A percentile compares a stretch with the other conserved stretches of the same genome.
Evolutionary conservation across 2,329 filamentous ascomycete genomes (phyloP).

Genomic region (Curvularia verruculosa): DNA sequence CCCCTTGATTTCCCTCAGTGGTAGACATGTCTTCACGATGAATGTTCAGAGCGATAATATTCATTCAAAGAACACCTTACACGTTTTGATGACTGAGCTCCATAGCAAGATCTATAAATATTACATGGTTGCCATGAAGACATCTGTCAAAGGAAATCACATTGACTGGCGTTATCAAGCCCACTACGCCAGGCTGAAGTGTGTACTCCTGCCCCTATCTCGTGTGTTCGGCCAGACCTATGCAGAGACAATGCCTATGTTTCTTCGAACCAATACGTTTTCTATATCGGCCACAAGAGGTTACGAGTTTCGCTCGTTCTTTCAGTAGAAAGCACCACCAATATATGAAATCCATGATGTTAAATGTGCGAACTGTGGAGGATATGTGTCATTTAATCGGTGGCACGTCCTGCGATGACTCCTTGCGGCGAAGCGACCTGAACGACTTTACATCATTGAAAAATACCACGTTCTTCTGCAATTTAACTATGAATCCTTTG

Average conservation of each 20-base stretch:
- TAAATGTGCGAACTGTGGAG: not conserved
- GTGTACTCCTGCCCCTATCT: not conserved
- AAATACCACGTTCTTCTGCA: not conserved
- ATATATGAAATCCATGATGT: not conserved
- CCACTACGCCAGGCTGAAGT: not conserved
- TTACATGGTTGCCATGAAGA: not conserved
- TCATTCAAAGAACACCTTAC: not conserved
- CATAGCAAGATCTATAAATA: conserved; percentile 6
- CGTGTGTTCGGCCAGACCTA: not conserved
- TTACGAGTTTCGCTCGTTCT: not conserved
- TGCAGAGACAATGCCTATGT: not conserved
- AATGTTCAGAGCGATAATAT: not conserved
- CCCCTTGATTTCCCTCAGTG: not conserved
- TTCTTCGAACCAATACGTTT: not conserved
- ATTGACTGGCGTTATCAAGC: not conserved
- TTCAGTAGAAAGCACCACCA: not conserved
- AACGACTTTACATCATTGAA: not conserved
- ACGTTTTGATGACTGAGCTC: no score
- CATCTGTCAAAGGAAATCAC: not conserved
- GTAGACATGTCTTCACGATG: not conserved
- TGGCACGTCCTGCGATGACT: no score
- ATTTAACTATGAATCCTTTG: no score
- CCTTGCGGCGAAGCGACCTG: not conserved
- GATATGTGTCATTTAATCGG: no score
- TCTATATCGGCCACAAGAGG: not conserved